These are phyloP conservation scores for Paramecium primaurelia DNA, from an alignment of 73 alveolate genomes.

Conservation along the genomic window DNA sequence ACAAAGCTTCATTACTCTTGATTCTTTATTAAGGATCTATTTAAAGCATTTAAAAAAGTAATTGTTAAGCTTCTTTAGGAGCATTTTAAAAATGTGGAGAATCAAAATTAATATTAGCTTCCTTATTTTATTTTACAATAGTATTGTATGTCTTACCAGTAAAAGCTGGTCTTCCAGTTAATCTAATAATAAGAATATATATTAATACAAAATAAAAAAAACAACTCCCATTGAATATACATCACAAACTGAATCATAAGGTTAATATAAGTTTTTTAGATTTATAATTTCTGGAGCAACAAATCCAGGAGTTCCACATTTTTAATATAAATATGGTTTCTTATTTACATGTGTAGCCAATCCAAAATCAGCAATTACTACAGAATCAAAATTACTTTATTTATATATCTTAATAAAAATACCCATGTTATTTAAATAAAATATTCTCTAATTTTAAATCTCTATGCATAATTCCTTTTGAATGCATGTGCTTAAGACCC, in stretches of 20 bases:
- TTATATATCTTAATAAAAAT: background rate
- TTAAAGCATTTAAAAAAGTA: background rate
- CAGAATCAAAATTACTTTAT: background rate
- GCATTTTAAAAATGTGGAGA: background rate
- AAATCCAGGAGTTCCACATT: conserved; percentile 65
- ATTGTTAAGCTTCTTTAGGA: background rate
- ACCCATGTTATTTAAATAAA: conserved; percentile 20
- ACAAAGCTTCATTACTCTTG: background rate
- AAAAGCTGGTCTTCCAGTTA: conserved; percentile 83
- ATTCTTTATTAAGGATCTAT: conserved; percentile 1
- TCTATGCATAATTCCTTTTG: conserved; percentile 45
- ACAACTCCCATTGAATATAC: conserved; percentile 52
- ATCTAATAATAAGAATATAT: background rate
- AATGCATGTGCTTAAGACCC: conserved; percentile 51
- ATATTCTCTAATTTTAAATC: conserved; percentile 43
- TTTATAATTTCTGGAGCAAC: conserved; percentile 65
- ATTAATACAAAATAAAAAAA: conserved; percentile 45
- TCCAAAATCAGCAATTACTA: conserved; percentile 66
- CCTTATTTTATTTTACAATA: conserved; percentile 69
- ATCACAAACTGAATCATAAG: conserved; percentile 62
- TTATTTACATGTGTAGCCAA: conserved; percentile 48
- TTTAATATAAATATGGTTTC: conserved; percentile 39
- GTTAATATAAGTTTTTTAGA: conserved; percentile 29
- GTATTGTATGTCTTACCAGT: conserved; percentile 75
- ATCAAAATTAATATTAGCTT: conserved; percentile 66